Conservation (phyloP, 495 filamentous ascomycete species). For the Penicillium bovifimosum region DNA sequence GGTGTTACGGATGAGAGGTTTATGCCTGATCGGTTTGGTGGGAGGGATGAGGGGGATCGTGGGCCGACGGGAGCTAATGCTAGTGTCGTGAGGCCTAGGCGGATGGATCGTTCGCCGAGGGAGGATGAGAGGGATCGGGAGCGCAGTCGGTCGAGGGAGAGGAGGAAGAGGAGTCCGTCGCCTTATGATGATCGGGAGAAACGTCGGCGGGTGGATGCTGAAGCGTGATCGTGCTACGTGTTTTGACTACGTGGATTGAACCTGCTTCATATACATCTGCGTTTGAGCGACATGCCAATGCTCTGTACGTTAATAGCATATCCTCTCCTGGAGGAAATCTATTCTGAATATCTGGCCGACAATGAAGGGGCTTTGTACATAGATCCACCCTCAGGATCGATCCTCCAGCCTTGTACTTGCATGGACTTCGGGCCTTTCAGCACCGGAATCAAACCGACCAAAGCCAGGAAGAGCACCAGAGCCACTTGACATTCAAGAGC, state of each 20-base stretch:
- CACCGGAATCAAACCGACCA: neutral
- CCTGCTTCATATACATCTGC: neutral
- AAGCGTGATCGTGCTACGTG: conserved; percentile 27
- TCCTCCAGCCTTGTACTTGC: neutral
- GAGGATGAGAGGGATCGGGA: conserved; percentile 15
- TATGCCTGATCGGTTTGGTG: conserved; percentile 53
- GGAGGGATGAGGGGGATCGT: conserved; percentile 26
- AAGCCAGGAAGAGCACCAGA: neutral
- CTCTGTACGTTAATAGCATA: conserved; percentile 1
- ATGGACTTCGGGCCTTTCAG: neutral
- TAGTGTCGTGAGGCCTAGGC: conserved; percentile 37
- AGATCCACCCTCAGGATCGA: neutral
- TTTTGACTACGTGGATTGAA: conserved; percentile 16
- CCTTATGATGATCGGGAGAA: conserved; percentile 61
- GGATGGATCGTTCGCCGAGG: conserved; percentile 13
- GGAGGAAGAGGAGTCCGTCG: conserved; percentile 61
- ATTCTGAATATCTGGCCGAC: conserved; percentile 3
- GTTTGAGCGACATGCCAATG: neutral
- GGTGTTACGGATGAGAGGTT: conserved; percentile 64
- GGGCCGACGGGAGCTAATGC: conserved; percentile 49
- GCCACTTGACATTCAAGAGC: neutral
- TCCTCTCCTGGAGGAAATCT: conserved; percentile 10
- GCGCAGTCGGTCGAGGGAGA: conserved; percentile 45
- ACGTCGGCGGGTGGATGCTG: conserved; percentile 54
- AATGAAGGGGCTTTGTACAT: conserved; percentile 10